Evolutionary conservation across 169 alveolate genomes (phyloP).

Genomic region (Plasmodium gonderi): DNA sequence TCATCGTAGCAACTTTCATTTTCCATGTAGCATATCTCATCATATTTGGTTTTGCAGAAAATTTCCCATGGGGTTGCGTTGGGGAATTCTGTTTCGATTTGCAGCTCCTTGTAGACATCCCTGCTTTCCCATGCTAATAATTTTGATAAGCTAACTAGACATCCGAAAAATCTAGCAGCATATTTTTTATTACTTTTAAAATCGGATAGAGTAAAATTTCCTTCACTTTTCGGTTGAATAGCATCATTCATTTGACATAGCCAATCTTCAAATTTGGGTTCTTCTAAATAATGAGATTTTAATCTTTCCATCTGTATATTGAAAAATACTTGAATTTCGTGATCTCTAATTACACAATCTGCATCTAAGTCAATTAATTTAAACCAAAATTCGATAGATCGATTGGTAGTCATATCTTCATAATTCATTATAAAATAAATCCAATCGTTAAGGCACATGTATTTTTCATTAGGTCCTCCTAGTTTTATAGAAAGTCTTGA

Average conservation of each 20-base stretch:
- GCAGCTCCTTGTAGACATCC: slow-evolving; percentile 69
- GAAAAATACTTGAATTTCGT: slow-evolving; percentile 72
- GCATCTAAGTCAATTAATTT: slow-evolving; percentile 71
- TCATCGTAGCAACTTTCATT: slow-evolving; percentile 63
- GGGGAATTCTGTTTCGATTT: slow-evolving; percentile 70
- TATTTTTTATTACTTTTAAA: slow-evolving; percentile 67
- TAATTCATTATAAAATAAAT: slow-evolving; percentile 70
- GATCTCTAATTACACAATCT: slow-evolving; percentile 73
- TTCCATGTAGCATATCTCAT: slow-evolving; percentile 68
- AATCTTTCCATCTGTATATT: slow-evolving; percentile 68
- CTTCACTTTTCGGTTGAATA: slow-evolving; percentile 66
- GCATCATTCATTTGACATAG: slow-evolving; percentile 75
- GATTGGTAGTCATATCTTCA: slow-evolving; percentile 68
- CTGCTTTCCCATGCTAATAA: slow-evolving; percentile 75
- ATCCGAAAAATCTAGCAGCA: slow-evolving; percentile 71
- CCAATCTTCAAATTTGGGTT: slow-evolving; percentile 77
- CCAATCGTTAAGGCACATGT: slow-evolving; percentile 73
- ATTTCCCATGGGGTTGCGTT: slow-evolving; percentile 73
- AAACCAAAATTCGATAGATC: slow-evolving; percentile 73
- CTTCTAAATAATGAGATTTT: slow-evolving; percentile 73
- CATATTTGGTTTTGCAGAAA: slow-evolving; percentile 66
- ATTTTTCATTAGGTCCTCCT: slow-evolving; percentile 73
- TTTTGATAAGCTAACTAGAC: slow-evolving; percentile 70
- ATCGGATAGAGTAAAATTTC: slow-evolving; percentile 70
- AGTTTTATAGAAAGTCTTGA: slow-evolving; percentile 51